A percentile compares a stretch with the other conserved stretches of the same genome.
phyloP scores from a whole-genome alignment of 1,139 yeast species.

The Taphrina sp. region DNA sequence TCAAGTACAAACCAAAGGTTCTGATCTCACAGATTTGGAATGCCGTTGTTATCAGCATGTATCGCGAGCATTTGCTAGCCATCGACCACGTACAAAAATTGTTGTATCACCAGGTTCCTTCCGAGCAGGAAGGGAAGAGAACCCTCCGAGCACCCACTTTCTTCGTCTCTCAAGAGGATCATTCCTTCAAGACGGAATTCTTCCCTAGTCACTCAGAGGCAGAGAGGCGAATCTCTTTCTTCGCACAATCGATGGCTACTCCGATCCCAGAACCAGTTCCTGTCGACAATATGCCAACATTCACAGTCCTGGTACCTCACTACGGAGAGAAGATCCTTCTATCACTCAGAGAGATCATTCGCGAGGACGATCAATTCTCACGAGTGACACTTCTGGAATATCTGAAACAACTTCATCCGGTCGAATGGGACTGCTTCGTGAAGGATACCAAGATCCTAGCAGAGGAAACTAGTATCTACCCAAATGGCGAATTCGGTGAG shows the following conservation, averaged over 20 bases:
- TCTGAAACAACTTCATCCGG: slow-evolving; percentile 95
- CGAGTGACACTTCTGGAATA: slow-evolving; percentile 95
- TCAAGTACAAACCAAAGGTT: slow-evolving; percentile 97
- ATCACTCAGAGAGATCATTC: slow-evolving; percentile 92
- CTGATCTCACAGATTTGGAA: slow-evolving; percentile 98
- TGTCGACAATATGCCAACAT: slow-evolving; percentile 98
- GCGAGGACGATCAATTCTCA: slow-evolving; percentile 98
- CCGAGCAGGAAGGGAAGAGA: slow-evolving; percentile 95
- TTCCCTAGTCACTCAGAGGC: slow-evolving; percentile 97
- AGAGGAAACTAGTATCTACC: slow-evolving; percentile 89
- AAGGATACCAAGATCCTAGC: slow-evolving; percentile 98
- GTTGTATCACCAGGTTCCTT: slow-evolving; percentile 89
- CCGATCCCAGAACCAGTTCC: slow-evolving; percentile 98
- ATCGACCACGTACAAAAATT: slow-evolving; percentile 97
- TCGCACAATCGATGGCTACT: slow-evolving; percentile 96
- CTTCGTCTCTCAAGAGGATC: slow-evolving; percentile 96
- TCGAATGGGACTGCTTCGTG: slow-evolving; percentile 99
- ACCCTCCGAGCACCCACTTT: slow-evolving; percentile 98
- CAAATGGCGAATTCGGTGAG: slow-evolving; percentile 44
- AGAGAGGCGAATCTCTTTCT: slow-evolving; percentile 97
- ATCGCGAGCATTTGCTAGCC: slow-evolving; percentile 95
- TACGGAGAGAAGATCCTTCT: slow-evolving; percentile 94
- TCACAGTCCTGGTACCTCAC: slow-evolving; percentile 96
- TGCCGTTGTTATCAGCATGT: slow-evolving; percentile 96
- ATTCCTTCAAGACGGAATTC: slow-evolving; percentile 88